These are phyloP conservation scores for Penicillium sp. DNA, from an alignment of 2,329 filamentous ascomycete genomes.

Conservation along the genomic window DNA sequence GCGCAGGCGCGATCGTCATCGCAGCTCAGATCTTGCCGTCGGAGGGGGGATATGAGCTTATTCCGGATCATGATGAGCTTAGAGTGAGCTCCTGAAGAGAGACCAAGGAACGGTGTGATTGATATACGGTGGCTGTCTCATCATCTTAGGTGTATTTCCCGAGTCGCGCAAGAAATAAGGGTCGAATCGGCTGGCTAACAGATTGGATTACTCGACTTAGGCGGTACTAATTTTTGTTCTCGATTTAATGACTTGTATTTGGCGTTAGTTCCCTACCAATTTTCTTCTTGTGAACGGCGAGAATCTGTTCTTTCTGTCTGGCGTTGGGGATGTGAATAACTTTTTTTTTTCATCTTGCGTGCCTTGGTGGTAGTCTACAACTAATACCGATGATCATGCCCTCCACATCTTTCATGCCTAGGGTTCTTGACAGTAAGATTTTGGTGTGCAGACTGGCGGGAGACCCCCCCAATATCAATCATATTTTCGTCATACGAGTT, in stretches of 20 bases:
- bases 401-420: not conserved
- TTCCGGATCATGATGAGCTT: conserved; percentile 49
- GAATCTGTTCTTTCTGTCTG: not conserved
- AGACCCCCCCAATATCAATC: not conserved
- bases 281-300: not conserved
- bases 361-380: conserved; percentile 10
- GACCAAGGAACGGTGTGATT: not conserved
- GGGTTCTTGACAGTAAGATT: not conserved
- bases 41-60: conserved; percentile 86
- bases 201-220: not conserved
- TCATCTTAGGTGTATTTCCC: not conserved
- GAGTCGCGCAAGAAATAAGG: not conserved
- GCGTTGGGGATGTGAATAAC: conserved; percentile 15
- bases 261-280: conserved; percentile 1
- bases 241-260: conserved; percentile 4
- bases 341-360: not conserved
- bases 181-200: not conserved
- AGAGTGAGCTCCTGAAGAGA: conserved; percentile 12
- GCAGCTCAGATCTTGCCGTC: conserved; percentile 72
- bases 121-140: conserved; percentile 9
- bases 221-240: not conserved
- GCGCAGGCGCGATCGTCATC: conserved; percentile 62
- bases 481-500: conserved; percentile 20
- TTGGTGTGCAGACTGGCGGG: not conserved
- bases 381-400: conserved; percentile 14